phyloP scores from a whole-genome alignment of 139 green algal genomes.

The Chlamydomonas eustigma region DNA sequence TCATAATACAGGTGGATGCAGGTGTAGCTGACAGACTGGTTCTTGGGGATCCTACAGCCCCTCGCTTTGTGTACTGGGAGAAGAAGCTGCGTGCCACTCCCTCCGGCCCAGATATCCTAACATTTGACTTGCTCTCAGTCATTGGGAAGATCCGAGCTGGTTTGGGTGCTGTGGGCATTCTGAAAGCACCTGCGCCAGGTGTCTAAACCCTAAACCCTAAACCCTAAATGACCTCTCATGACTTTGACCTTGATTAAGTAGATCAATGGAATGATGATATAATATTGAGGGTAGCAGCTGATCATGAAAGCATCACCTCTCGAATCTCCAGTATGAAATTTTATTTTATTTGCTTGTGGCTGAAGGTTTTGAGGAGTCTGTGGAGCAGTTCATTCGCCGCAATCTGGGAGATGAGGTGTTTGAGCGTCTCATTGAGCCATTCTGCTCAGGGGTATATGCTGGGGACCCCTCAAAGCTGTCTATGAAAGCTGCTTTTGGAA shows the following conservation, averaged over 20 bases:
- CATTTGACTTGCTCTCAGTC: constrained; percentile 89
- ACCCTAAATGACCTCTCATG: no score
- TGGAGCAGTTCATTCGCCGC: constrained; percentile 94
- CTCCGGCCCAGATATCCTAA: constrained; percentile 76
- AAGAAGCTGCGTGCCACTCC: constrained; percentile 73
- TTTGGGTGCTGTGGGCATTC: constrained; percentile 86
- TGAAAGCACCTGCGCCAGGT: constrained; percentile 64
- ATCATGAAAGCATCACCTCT: no score
- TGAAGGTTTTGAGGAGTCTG: constrained; percentile 81
- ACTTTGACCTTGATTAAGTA: no score
- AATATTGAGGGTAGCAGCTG: no score
- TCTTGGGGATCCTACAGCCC: constrained; percentile 86
- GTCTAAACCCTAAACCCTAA: constrained; percentile 2
- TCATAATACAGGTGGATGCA: constrained; percentile 81
- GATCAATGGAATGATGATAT: no score
- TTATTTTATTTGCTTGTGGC: background rate
- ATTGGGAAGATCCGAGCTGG: constrained; percentile 93
- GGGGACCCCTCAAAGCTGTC: constrained; percentile 93
- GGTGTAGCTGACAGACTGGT: constrained; percentile 81
- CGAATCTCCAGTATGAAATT: no score
- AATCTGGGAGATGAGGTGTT: constrained; percentile 97
- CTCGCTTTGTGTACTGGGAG: constrained; percentile 96
- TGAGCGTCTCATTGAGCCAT: constrained; percentile 95
- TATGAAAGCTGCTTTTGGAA: constrained; percentile 95
- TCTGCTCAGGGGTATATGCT: constrained; percentile 98